Conservation (phyloP, 1,284 basidiomycete genomes). For the Malassezia yamatoensis region DNA sequence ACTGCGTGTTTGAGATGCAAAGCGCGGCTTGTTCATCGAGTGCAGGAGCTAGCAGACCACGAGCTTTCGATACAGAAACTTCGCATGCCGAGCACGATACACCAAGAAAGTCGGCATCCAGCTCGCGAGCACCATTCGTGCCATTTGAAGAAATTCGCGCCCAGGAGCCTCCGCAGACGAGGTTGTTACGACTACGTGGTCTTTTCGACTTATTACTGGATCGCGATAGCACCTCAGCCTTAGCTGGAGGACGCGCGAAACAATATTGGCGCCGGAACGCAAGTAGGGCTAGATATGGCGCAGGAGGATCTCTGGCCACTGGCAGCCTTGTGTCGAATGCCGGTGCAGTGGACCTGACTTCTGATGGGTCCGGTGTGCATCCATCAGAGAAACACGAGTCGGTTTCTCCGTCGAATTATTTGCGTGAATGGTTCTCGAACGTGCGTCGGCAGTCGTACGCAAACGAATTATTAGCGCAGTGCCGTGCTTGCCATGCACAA, state of each 20-base stretch:
- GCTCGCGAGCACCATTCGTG: constrained; percentile 8
- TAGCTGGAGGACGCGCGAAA: constrained; percentile 42
- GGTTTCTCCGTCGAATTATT: neutral
- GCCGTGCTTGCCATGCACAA: constrained; percentile 35
- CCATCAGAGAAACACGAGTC: neutral
- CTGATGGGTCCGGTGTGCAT: neutral
- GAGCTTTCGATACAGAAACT: too few relatives aligned
- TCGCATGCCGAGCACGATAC: too few relatives aligned
- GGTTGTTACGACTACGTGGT: constrained; percentile 41
- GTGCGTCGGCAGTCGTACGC: constrained; percentile 37
- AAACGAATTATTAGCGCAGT: constrained; percentile 41
- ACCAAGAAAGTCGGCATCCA: too few relatives aligned
- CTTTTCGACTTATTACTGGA: constrained; percentile 44
- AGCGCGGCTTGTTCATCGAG: too few relatives aligned
- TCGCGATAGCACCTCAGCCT: constrained; percentile 34
- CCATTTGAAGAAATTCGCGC: constrained; percentile 39
- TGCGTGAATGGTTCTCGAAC: constrained; percentile 13
- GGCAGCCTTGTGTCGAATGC: constrained; percentile 21
- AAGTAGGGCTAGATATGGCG: constrained; percentile 39
- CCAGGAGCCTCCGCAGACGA: constrained; percentile 45
- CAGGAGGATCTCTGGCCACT: constrained; percentile 35
- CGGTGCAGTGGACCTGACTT: neutral
- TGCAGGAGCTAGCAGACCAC: too few relatives aligned
- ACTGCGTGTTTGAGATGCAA: too few relatives aligned
- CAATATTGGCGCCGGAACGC: constrained; percentile 45